These are phyloP conservation scores for Nicotiana tomentosiformis DNA, from an alignment of 257 asterid species.

Conservation along the genomic window DNA sequence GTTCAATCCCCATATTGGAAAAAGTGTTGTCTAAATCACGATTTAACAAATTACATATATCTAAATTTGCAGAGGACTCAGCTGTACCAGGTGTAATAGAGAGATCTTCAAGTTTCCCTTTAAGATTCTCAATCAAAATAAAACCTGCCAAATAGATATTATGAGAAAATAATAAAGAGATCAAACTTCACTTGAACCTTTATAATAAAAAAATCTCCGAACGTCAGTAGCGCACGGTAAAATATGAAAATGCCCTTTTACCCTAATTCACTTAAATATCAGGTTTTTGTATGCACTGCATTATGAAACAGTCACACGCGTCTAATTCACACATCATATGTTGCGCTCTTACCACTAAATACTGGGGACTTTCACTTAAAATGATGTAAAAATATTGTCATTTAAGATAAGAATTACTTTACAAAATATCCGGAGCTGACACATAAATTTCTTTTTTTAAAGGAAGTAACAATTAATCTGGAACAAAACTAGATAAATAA, in stretches of 20 bases:
- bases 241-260: no score
- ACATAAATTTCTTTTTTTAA: no score
- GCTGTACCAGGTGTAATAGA: conserved; percentile 17
- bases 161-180: neutral
- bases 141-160: conserved; percentile 27
- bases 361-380: no score
- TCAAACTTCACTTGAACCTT: neutral
- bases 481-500: neutral
- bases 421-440: neutral
- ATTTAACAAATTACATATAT: conserved; percentile 28
- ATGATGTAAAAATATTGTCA: no score
- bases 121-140: conserved; percentile 38
- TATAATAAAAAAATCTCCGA: no score
- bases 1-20: conserved; percentile 36
- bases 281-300: no score
- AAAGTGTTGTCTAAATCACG: conserved; percentile 25
- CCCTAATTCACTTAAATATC: no score
- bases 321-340: no score
- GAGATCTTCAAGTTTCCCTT: conserved; percentile 33
- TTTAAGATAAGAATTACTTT: neutral
- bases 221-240: no score
- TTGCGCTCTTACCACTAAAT: no score
- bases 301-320: no score
- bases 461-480: neutral
- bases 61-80: conserved; percentile 7